Evolutionary conservation across 106 monocot species (phyloP).

Genomic region (Narthecium ossifragum): DNA sequence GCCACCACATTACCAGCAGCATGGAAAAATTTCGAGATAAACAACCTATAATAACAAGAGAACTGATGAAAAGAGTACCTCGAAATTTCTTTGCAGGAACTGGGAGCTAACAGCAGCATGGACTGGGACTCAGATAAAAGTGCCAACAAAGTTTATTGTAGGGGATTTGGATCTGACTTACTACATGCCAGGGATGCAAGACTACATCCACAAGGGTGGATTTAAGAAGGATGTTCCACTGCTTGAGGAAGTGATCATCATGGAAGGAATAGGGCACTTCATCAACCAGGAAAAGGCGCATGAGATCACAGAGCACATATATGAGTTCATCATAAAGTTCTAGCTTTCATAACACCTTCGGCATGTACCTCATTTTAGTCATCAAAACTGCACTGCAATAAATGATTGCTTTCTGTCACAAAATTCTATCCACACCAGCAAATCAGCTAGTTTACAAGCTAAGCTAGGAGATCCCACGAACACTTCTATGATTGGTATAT

Average conservation of each 20-base stretch:
- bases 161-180: constrained; percentile 23
- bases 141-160: constrained; percentile 23
- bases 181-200: constrained; percentile 15
- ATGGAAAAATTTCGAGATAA: no score
- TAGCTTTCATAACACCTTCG: not conserved
- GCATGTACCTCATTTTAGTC: no score
- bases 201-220: constrained; percentile 16
- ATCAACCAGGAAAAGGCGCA: constrained; percentile 20
- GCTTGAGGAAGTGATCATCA: constrained; percentile 15
- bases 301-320: constrained; percentile 28
- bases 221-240: constrained; percentile 13
- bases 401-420: no score
- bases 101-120: constrained; percentile 25
- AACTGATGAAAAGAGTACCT: not conserved
- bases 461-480: no score
- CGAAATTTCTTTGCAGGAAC: constrained; percentile 10
- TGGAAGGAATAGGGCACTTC: constrained; percentile 30
- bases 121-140: constrained; percentile 16
- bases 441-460: no score
- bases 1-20: no score
- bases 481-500: no score
- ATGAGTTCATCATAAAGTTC: constrained; percentile 21
- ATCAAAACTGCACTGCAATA: no score
- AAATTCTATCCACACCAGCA: no score
- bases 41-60: not conserved